phyloP scores from a whole-genome alignment of 257 asterid genomes.

The Phtheirospermum japonicum region DNA sequence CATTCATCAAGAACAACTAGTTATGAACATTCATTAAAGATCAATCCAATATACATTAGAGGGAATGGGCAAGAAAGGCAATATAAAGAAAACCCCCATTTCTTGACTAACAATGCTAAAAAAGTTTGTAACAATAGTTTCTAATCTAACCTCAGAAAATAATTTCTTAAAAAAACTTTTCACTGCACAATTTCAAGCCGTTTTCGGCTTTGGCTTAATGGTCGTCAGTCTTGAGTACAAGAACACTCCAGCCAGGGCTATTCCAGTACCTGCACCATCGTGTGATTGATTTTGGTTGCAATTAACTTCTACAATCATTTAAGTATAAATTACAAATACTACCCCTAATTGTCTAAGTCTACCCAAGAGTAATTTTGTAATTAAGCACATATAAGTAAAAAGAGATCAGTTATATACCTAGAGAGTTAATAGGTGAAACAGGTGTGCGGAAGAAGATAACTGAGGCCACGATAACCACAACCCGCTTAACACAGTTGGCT shows the following conservation, averaged over 20 bases:
- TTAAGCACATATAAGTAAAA: neutral
- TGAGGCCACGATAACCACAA: slow-evolving; percentile 83
- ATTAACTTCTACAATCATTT: too few species aligned
- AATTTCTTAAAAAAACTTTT: neutral
- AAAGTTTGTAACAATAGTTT: neutral
- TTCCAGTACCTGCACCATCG: slow-evolving; percentile 61
- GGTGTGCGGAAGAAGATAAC: slow-evolving; percentile 90
- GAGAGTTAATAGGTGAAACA: slow-evolving; percentile 60
- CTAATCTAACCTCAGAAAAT: slow-evolving; percentile 29
- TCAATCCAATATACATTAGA: too few species aligned
- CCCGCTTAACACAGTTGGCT: slow-evolving; percentile 89
- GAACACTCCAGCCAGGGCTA: slow-evolving; percentile 92
- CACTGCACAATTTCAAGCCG: slow-evolving; percentile 39
- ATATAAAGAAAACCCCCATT: too few species aligned
- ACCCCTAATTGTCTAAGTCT: neutral
- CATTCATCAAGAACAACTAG: too few species aligned
- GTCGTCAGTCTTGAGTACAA: slow-evolving; percentile 81
- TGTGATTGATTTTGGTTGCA: too few species aligned
- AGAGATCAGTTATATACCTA: slow-evolving; percentile 44
- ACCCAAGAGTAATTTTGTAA: neutral
- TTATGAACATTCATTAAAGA: too few species aligned
- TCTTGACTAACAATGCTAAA: too few species aligned
- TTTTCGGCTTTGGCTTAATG: slow-evolving; percentile 63
- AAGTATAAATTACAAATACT: neutral
- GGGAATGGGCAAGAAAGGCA: too few species aligned